These are phyloP conservation scores for Citeromyces matritensis DNA, from an alignment of 805 yeast genomes.

Conservation along the genomic window DNA sequence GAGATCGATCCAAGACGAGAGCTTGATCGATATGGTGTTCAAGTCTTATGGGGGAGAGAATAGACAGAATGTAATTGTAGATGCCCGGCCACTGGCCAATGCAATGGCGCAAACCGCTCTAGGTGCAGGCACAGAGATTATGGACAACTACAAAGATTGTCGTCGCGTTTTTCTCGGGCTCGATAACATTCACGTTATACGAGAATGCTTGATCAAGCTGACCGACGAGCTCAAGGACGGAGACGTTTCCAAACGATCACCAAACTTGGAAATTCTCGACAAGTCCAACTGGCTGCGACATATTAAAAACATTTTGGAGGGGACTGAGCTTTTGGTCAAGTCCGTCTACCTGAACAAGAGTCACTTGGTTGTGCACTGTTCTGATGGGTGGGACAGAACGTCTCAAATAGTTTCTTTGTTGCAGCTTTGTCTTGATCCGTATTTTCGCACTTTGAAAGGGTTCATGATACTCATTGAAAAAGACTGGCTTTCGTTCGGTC, in stretches of 20 bases:
- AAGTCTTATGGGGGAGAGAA: conserved; percentile 24
- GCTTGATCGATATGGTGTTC: conserved; percentile 60
- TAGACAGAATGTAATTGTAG: conserved; percentile 42
- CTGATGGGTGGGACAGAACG: conserved; percentile 98
- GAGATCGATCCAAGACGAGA: conserved; percentile 86
- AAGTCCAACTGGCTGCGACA: conserved; percentile 74
- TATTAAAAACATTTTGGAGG: conserved; percentile 48
- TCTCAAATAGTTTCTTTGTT: conserved; percentile 77
- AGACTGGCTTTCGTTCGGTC: conserved; percentile 94
- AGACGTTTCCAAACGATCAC: conserved; percentile 32
- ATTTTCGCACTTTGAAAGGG: conserved; percentile 76
- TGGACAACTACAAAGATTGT: conserved; percentile 69
- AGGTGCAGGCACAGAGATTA: conserved; percentile 95
- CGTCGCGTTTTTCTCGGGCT: conserved; percentile 73
- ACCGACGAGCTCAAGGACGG: conserved; percentile 50
- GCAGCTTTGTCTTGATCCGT: conserved; percentile 83
- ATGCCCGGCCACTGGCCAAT: conserved; percentile 84
- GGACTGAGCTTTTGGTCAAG: conserved; percentile 65
- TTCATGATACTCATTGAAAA: conserved; percentile 77
- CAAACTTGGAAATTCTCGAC: conserved; percentile 39
- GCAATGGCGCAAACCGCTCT: conserved; percentile 94
- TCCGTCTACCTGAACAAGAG: conserved; percentile 75
- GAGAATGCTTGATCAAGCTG: conserved; percentile 62
- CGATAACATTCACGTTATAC: conserved; percentile 91
- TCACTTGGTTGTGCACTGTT: conserved; percentile 80